Evolutionary conservation across 441 rosid genomes (phyloP).

Genomic region (Mallotus repandus): DNA sequence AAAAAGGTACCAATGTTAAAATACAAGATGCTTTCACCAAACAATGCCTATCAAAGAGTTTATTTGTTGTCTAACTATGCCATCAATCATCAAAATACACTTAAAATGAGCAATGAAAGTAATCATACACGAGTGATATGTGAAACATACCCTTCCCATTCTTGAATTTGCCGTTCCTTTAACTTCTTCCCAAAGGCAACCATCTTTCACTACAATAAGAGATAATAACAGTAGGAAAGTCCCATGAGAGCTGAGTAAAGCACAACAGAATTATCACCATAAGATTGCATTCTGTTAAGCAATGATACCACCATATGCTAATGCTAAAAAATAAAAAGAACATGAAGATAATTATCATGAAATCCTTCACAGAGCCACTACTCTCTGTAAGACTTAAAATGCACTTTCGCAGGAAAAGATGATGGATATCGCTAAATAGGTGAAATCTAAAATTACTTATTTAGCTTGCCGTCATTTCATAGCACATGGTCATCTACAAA

Average conservation of each 20-base stretch:
- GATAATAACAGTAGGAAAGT: not conserved
- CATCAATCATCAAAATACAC: conserved; percentile 2
- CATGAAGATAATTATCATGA: no score
- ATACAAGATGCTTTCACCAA: not conserved
- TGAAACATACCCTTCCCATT: conserved; percentile 78
- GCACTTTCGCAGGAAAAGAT: no score
- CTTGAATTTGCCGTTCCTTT: conserved; percentile 83
- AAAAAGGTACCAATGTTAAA: not conserved
- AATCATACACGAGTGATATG: not conserved
- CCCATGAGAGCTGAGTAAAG: not conserved
- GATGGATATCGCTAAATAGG: no score
- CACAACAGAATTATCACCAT: not conserved
- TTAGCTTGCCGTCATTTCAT: no score
- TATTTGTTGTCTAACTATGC: not conserved
- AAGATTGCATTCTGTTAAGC: conserved; percentile 1
- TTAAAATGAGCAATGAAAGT: not conserved
- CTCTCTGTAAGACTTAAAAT: no score
- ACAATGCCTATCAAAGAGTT: not conserved
- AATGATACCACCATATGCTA: not conserved
- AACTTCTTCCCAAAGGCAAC: conserved; percentile 96
- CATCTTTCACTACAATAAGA: conserved; percentile 52
- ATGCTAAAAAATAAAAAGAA: not conserved
- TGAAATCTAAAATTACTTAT: no score
- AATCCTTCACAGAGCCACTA: no score
- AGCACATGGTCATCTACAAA: no score